Evolutionary conservation across 164 flowering plant genomes (phyloP), one percentile per base, ranked within the genome.

Genomic region (Santalum album): DNA sequence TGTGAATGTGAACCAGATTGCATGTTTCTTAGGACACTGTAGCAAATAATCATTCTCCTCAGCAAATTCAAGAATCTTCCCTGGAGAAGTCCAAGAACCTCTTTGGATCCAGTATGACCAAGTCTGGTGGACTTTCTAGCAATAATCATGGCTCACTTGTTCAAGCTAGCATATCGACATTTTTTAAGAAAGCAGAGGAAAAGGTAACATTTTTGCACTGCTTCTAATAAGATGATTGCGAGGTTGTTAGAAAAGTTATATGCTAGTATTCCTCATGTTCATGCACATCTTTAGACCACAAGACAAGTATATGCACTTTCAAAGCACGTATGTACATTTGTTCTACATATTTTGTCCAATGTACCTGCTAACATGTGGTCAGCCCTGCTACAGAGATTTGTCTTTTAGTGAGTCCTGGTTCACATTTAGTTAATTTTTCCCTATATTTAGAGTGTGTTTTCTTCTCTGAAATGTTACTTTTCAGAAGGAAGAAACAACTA

Each of bases 141-240:
- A 56, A 56, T 47, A 74, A 58, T 50, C 61, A 34, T 22, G 76
- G 80, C 59, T 56, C 75, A 56, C 83, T 86, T 61, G 75, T 84
- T 63, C 79, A 75, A 56, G 35, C 79, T 12, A 75, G 70, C 35
- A 65, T 75, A 59, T 64, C 53, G 1, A 11, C 83, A 6, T 45
- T 86, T 38, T 86, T 89, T 68, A 80, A 78, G 73, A 90, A 78
- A 69, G 82, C 62, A 39, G 86, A 71, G 58, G 72, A 70, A 54
- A 84, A 84, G 78, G 91, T 86, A 57, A 47, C 51, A 47, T 53
- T 12, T 26, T 12, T 36, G 14, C 3, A 3, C 16, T 12, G 16
- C 12, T 38, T 1, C 12, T 32, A 12, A 6, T 32, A 6, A 6
- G 7, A 32, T 12, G 0, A 12, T 32, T 32, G 36, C 36, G 7